phyloP scores from a whole-genome alignment of 306 rosid species.

The Myrica gale region DNA sequence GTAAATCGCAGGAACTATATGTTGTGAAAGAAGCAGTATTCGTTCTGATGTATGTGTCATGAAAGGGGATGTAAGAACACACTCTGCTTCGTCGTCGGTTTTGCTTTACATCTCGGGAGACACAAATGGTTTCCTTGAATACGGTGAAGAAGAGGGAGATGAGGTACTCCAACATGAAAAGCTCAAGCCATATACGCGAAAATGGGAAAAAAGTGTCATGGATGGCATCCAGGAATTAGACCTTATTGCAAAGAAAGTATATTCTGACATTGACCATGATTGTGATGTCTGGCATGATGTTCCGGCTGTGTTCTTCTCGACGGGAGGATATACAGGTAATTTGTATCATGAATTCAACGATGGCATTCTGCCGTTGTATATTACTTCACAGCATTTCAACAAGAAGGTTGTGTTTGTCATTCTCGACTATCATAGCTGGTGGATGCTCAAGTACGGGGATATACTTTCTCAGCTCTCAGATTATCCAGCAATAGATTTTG shows the following conservation, averaged over 20 bases:
- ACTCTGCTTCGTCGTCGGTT: constrained; percentile 61
- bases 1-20: constrained; percentile 58
- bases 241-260: constrained; percentile 53
- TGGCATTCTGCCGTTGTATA: constrained; percentile 78
- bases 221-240: constrained; percentile 62
- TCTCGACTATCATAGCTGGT: constrained; percentile 84
- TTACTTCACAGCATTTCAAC: constrained; percentile 75
- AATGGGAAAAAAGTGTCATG: constrained; percentile 90
- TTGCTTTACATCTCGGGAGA: constrained; percentile 54
- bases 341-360: constrained; percentile 96
- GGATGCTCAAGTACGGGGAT: constrained; percentile 79
- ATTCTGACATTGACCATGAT: constrained; percentile 15
- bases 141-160: constrained; percentile 24
- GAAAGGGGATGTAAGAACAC: constrained; percentile 90
- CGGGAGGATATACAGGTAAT: constrained; percentile 96
- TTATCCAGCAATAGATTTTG: constrained; percentile 58
- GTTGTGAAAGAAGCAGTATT: constrained; percentile 73
- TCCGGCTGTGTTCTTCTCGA: constrained; percentile 90
- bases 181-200: constrained; percentile 81
- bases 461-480: constrained; percentile 71
- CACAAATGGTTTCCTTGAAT: constrained; percentile 8
- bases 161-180: constrained; percentile 52
- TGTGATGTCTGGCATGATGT: constrained; percentile 77
- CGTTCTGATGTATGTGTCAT: constrained; percentile 82
- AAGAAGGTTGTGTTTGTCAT: constrained; percentile 87